A percentile compares a stretch with the other conserved stretches of the same genome.
phyloP scores from a whole-genome alignment of 345 rosid species.

The Leavenworthia alabamica region DNA sequence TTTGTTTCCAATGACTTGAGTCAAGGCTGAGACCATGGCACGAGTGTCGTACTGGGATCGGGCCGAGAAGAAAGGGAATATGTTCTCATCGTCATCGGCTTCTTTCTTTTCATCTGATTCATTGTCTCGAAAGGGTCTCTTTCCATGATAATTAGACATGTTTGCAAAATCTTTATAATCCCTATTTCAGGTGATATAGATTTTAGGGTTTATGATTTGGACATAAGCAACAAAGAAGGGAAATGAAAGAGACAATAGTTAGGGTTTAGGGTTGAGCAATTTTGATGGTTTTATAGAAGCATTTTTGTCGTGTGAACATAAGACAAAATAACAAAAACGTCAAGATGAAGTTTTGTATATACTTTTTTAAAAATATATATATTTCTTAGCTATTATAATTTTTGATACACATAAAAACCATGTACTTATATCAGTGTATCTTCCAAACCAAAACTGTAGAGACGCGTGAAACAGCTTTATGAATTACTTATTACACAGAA shows the following conservation, averaged over 20 bases:
- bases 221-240: slow-evolving; percentile 5
- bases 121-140: slow-evolving; percentile 39
- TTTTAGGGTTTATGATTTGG: not conserved
- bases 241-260: slow-evolving; percentile 1
- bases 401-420: slow-evolving; percentile 7
- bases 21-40: slow-evolving; percentile 61
- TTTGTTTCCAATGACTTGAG: slow-evolving; percentile 56
- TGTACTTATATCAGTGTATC: slow-evolving; percentile 13
- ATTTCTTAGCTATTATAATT: not conserved
- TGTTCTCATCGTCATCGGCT: slow-evolving; percentile 38
- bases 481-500: not conserved
- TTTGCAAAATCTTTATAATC: not conserved
- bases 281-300: slow-evolving; percentile 18
- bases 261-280: slow-evolving; percentile 15
- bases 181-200: not conserved
- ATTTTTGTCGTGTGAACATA: slow-evolving; percentile 30
- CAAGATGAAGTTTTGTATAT: slow-evolving; percentile 28
- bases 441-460: not conserved
- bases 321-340: slow-evolving; percentile 22
- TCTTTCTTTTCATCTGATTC: slow-evolving; percentile 44
- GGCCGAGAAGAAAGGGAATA: slow-evolving; percentile 54
- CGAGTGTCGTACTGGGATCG: slow-evolving; percentile 58
- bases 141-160: slow-evolving; percentile 51
- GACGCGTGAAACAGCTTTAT: slow-evolving; percentile 25
- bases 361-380: not conserved